These are phyloP conservation scores for Malus fusca DNA, from an alignment of 306 rosid species.

Conservation along the genomic window DNA sequence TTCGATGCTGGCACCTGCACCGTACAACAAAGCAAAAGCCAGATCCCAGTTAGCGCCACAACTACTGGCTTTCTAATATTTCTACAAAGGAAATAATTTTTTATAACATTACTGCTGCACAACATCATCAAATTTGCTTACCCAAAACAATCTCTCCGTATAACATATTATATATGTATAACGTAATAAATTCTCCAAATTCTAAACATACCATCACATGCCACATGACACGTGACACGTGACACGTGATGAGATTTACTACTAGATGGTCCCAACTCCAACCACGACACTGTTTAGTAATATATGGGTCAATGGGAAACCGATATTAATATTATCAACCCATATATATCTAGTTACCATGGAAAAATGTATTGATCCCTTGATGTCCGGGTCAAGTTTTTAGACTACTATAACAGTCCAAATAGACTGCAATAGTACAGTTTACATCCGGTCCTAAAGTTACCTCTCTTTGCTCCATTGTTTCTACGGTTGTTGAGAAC, in stretches of 20 bases:
- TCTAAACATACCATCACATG: neutral
- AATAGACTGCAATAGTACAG: neutral
- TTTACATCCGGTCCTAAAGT: neutral
- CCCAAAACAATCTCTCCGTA: neutral
- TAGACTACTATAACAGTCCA: slow-evolving; percentile 7
- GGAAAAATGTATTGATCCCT: slow-evolving; percentile 20
- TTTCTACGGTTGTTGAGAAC: neutral
- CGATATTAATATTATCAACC: neutral
- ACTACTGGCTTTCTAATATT: neutral
- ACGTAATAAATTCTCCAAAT: neutral
- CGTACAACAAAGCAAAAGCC: neutral
- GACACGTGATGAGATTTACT: neutral
- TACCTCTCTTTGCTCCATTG: neutral
- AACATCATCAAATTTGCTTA: neutral
- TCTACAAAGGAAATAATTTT: neutral
- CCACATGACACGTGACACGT: neutral
- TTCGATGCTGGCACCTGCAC: slow-evolving; percentile 89
- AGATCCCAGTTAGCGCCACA: slow-evolving; percentile 1
- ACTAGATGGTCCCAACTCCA: neutral
- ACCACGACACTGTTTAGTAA: neutral
- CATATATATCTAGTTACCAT: neutral
- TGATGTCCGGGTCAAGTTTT: slow-evolving; percentile 49
- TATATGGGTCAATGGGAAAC: slow-evolving; percentile 2
- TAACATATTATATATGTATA: neutral
- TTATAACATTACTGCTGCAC: neutral